Conservation (phyloP, 768 basidiomycete genomes). For the Panaeolus papilionaceus region DNA sequence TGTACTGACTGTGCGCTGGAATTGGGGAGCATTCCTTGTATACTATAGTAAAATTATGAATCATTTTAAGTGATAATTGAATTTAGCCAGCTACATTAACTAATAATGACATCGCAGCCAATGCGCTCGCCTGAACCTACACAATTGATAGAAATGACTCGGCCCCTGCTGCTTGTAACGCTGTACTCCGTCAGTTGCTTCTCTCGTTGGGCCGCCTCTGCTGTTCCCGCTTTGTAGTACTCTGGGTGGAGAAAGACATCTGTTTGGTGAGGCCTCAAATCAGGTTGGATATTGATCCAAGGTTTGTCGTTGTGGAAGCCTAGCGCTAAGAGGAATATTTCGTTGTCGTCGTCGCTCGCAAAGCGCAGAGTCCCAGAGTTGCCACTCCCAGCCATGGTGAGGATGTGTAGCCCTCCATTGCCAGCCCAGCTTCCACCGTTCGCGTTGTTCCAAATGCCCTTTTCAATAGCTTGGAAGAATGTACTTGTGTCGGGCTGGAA, state of each 20-base stretch:
- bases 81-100: background rate
- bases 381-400: conserved; percentile 37
- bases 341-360: conserved; percentile 31
- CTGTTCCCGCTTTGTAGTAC: conserved; percentile 31
- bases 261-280: conserved; percentile 31
- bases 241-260: conserved; percentile 30
- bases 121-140: background rate
- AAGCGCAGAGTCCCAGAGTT: conserved; percentile 40
- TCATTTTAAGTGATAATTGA: background rate
- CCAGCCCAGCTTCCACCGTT: conserved; percentile 26
- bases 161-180: background rate
- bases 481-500: conserved; percentile 19
- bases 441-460: conserved; percentile 30
- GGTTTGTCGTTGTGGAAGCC: conserved; percentile 40
- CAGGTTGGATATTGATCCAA: conserved; percentile 44
- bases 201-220: background rate
- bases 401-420: conserved; percentile 25
- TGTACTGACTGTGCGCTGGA: no score
- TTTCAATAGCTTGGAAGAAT: conserved; percentile 38
- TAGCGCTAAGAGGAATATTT: conserved; percentile 29
- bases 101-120: background rate
- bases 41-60: no score
- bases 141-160: background rate
- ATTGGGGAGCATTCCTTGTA: no score
- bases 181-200: conserved; percentile 15